Evolutionary conservation across 2,329 filamentous ascomycete species (phyloP), one percentile per base, ranked within the genome.

Genomic region (Chalara sp.): DNA sequence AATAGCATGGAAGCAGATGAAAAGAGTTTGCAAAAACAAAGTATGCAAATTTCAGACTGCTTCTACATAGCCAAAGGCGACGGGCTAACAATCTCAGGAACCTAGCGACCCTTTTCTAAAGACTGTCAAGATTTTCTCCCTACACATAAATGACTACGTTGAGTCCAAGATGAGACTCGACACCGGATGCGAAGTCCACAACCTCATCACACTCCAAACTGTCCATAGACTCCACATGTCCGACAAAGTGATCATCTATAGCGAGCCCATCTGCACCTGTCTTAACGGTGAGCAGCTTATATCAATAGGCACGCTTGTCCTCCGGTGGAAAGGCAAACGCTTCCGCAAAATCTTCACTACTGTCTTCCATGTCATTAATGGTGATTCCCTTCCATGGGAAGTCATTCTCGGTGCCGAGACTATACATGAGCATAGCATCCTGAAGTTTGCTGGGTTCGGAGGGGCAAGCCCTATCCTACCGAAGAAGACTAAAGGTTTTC

Each of bases 291-390:
- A 53, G 21, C 10, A 31, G 8, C 48, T 55, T 6, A 32, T 32
- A 3, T 55, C 53, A n/a, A 48, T 49, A 7, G 48, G 50, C 21
- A 53, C 53, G 32, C 21, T 55, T 31, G 31, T 48, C 28, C 53
- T 55, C 30, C 50, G 48, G 32, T 56, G 49, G 53, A 53, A 53
- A 50, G 51, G 51, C 5, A 50, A 52, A 51, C 29, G 40, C 10
- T 56, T 56, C 44, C 51, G 51, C 10, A 53, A 53, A 35, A 56
- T 56, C 44, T 56, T 56, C 44, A 51, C 46, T 32, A 55, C 51
- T 4, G 40, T n/a, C 12, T 56, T 56, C 12, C 53, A 55, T 30
- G 43, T 55, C 33, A 50, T 55, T 45, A 41, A 51, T 30, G 45
- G 50, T 12, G 50, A 52, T 31, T 50, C 47, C n/a, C 47, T 55